phyloP scores from a whole-genome alignment of 2,329 filamentous ascomycete genomes.

The Magnaporthiopsis incrustans region DNA sequence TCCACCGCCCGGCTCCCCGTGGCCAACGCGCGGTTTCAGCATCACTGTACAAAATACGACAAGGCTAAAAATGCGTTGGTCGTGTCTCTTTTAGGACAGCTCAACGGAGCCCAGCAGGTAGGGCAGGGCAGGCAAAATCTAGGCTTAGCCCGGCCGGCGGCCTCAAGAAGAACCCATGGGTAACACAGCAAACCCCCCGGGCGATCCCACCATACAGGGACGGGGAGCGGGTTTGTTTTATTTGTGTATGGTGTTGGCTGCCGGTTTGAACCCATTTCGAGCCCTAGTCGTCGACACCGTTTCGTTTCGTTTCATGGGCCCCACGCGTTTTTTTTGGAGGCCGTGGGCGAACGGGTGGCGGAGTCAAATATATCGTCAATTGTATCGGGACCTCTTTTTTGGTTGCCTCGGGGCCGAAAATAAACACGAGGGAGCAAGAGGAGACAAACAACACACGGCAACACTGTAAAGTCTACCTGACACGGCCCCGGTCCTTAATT shows the following conservation, averaged over 20 bases:
- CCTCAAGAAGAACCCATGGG: slow-evolving; percentile 22
- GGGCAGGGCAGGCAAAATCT: slow-evolving; percentile 21
- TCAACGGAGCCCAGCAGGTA: slow-evolving; percentile 29
- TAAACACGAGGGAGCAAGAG: background rate
- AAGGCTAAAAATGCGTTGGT: background rate
- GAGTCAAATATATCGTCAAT: background rate
- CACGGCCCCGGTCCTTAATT: background rate
- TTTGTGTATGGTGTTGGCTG: too few relatives aligned
- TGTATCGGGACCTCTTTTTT: background rate
- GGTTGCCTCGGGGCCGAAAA: background rate
- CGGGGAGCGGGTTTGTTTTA: background rate
- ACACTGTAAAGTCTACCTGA: background rate
- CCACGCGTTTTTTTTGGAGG: too few relatives aligned
- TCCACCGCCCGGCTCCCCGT: background rate
- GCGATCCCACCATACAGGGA: too few relatives aligned
- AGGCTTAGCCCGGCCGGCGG: slow-evolving; percentile 20
- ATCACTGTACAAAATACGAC: background rate
- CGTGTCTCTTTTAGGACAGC: slow-evolving; percentile 18
- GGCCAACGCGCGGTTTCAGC: background rate
- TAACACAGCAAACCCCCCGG: background rate
- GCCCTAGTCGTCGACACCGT: too few relatives aligned
- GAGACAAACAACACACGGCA: background rate
- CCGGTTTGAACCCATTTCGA: too few relatives aligned
- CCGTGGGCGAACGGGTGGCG: too few relatives aligned
- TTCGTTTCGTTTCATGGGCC: too few relatives aligned